Conservation (phyloP, 257 asterid genomes). For the Nicotiana attenuata region DNA sequence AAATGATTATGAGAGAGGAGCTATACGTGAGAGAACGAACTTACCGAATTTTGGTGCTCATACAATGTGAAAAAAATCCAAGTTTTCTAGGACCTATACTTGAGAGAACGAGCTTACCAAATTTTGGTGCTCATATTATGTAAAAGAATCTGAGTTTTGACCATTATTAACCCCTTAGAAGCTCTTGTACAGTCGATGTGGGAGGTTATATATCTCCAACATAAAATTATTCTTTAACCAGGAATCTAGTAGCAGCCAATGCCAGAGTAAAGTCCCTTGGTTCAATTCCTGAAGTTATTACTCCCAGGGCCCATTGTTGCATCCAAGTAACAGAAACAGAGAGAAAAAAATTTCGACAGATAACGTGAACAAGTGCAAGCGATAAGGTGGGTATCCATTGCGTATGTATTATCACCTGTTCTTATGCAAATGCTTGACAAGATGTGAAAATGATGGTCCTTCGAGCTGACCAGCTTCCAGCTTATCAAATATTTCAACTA, state of each 20-base stretch:
- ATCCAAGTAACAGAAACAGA: neutral
- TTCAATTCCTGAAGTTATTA: neutral
- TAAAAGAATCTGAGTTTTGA: neutral
- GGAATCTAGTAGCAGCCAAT: neutral
- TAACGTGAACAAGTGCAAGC: neutral
- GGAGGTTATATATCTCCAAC: neutral
- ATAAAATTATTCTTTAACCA: neutral
- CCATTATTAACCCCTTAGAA: neutral
- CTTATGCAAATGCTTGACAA: slow-evolving; percentile 61
- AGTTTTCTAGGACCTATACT: neutral
- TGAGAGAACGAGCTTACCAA: neutral
- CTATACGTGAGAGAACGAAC: neutral
- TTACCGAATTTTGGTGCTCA: neutral
- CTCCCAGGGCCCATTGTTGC: neutral
- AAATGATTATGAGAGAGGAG: neutral
- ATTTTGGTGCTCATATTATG: neutral
- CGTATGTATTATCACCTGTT: slow-evolving; percentile 42
- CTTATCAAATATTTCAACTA: slow-evolving; percentile 69
- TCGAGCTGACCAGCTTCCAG: slow-evolving; percentile 60
- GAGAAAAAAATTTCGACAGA: neutral
- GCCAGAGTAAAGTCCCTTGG: neutral
- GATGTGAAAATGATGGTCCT: slow-evolving; percentile 43
- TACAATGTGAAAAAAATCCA: neutral
- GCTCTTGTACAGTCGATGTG: neutral
- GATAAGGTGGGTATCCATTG: neutral